Evolutionary conservation across 1,284 basidiomycete genomes (phyloP), one percentile per base, ranked within the genome.

Genomic region (Vanrija pseudolonga): DNA sequence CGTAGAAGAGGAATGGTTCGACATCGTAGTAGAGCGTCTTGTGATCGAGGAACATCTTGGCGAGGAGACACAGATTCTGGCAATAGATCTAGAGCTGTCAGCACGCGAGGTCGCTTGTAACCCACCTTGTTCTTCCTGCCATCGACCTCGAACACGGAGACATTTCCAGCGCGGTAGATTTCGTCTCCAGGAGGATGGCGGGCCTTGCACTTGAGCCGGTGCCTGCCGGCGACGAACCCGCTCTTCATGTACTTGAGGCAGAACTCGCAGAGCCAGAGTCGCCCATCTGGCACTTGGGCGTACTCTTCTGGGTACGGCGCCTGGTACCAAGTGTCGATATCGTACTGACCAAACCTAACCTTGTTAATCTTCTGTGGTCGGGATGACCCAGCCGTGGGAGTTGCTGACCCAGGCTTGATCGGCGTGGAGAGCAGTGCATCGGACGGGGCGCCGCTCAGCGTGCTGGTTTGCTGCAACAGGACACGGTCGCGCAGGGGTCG

Each of bases 21-120:
- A 98, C 96, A 75, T 99, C 96, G 78, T 99, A 98, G 78, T 98
- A 98, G 42, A 99, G 84, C 19, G 95, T 98, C 78, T 99, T 99
- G 80, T 98, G 95, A 72, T 98, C 94, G 62, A 99, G 84, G 75
- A 98, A 99, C 91, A 98, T 97, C 77, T 98, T 98, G 54, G 95
- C 95, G 26, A 99, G 82, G 52, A 99, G 81, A 77, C 96, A 98
- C n/a, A 99, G 83, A 72, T 99, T 98, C 74, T 98, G 96, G 73
- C 96, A 98, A 76, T 98, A 99, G 67, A 98, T 98, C 88, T 32
- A 12, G 14, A 32, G 12, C 5, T 2, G 32, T 32, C 32, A 32
- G 89, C 62, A 12, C 9, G 1, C 4, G 12, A 8, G 49, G 69
- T 47, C 54, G 87, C 87, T 82, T 12, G 14, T 12, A 32, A 12